phyloP scores from a whole-genome alignment of 176 grass and related monocot species.

The Otatea glauca region DNA sequence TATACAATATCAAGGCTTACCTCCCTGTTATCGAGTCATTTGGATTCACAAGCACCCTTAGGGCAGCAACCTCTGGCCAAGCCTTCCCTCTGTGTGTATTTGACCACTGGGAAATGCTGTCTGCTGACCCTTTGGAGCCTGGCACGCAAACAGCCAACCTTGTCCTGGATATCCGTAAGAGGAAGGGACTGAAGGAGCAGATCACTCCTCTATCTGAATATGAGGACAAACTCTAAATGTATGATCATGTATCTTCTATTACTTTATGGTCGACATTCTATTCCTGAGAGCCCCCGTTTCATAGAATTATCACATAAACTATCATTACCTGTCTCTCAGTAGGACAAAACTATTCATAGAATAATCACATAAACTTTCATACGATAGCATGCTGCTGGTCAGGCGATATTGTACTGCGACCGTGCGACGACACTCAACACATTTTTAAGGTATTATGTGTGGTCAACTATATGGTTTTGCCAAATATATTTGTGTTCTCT shows the following conservation, averaged over 20 bases:
- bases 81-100: constrained; percentile 49
- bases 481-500: not conserved
- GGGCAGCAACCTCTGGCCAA: constrained; percentile 54
- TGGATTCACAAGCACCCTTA: constrained; percentile 48
- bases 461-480: not conserved
- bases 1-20: constrained; percentile 82
- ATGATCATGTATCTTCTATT: not conserved
- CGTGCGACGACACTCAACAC: not conserved
- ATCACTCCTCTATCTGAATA: not conserved
- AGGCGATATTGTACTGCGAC: constrained; percentile 28
- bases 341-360: too few relatives aligned
- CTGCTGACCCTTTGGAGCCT: not conserved
- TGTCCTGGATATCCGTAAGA: too few relatives aligned
- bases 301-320: not conserved
- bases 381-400: not conserved
- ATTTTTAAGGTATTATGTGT: constrained; percentile 12
- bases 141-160: too few relatives aligned
- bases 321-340: not conserved
- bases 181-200: too few relatives aligned
- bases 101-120: not conserved
- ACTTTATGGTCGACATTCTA: not conserved
- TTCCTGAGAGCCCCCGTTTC: not conserved
- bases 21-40: constrained; percentile 54
- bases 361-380: too few relatives aligned
- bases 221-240: not conserved